Evolutionary conservation across 495 filamentous ascomycete species (phyloP), one percentile per base, ranked within the genome.

Genomic region (Aspergillus hancockii): DNA sequence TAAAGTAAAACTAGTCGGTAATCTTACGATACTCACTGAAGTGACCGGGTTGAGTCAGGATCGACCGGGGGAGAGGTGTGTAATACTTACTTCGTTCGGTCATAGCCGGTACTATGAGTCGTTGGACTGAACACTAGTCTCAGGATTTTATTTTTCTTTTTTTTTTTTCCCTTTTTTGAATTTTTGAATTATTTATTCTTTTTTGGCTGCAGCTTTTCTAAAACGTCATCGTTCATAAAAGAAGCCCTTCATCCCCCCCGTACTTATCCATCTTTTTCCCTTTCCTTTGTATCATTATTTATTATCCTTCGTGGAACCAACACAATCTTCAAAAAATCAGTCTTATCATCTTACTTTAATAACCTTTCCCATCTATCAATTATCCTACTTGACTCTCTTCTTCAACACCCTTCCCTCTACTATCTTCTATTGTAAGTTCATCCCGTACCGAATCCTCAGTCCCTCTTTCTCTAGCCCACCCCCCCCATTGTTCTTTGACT

Each of bases 211-310:
- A 28, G 25, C n/a, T n/a, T n/a, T 28, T 7, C 25, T 41, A 8
- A 47, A 47, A 47, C 43, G 19, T 47, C 43, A 47, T 23, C 19
- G 19, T 23, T n/a, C 43, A 47, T 47, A 47, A 47, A 22, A 47
- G 16, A 23, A 23, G 18, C 6, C n/a, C 13, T 10, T 10, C 21
- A 10, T 47, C 13, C 13, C 43, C 43, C 43, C 21, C 19, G 19
- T 21, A 23, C 40, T 19, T 19, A 47, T 47, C 19, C 8, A 47
- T 22, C 43, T 22, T 23, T 47, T 47, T 8, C 21, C 18, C 19
- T 22, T 23, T 47, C 13, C 21, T 47, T n/a, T 8, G 23, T 47
- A 22, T 23, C 21, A 21, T 47, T 23, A 22, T 22, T n/a, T 47
- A 23, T 23, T 47, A 47, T 47, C 19, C 16, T 41, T 18, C 38